Percentiles rank a stretch among this genome's conserved stretches.
Evolutionary conservation across 2,329 filamentous ascomycete genomes (phyloP).

Genomic region (Capronia americana): DNA sequence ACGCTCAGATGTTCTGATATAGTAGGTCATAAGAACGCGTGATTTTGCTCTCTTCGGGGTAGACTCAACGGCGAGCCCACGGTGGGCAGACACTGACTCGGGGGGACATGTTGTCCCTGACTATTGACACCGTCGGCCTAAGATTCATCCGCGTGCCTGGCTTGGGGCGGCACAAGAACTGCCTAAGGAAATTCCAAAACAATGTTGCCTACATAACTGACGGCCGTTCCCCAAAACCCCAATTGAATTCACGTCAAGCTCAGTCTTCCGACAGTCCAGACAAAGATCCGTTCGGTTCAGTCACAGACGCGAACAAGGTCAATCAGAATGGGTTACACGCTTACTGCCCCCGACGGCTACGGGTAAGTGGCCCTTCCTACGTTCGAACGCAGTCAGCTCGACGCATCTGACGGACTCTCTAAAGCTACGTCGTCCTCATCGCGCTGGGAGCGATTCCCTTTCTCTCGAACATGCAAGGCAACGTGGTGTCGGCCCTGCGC

Average conservation of each 20-base stretch:
- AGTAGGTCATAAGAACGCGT: background rate
- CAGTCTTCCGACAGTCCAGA: background rate
- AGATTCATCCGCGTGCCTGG: background rate
- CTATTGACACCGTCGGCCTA: background rate
- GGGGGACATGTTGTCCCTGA: too few relatives aligned
- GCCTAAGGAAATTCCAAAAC: background rate
- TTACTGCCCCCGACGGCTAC: conserved; percentile 36
- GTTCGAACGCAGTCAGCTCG: background rate
- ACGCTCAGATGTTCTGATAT: background rate
- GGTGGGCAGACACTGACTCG: background rate
- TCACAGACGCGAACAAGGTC: background rate
- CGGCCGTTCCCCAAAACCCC: background rate
- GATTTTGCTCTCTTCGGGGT: background rate
- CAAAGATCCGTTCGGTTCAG: background rate
- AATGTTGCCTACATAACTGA: background rate
- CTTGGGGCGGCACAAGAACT: background rate
- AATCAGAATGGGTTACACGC: conserved; percentile 32
- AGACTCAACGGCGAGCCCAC: background rate
- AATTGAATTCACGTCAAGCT: background rate
- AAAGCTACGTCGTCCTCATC: conserved; percentile 62
- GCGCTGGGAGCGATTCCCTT: conserved; percentile 61
- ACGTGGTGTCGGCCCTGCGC: conserved; percentile 55
- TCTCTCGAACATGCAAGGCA: conserved; percentile 59
- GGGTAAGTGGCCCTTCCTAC: conserved; percentile 28
- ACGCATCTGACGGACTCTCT: conserved; percentile 26